phyloP scores from a whole-genome alignment of 352 stramenopile genomes.

The Phytophthora colocasiae region DNA sequence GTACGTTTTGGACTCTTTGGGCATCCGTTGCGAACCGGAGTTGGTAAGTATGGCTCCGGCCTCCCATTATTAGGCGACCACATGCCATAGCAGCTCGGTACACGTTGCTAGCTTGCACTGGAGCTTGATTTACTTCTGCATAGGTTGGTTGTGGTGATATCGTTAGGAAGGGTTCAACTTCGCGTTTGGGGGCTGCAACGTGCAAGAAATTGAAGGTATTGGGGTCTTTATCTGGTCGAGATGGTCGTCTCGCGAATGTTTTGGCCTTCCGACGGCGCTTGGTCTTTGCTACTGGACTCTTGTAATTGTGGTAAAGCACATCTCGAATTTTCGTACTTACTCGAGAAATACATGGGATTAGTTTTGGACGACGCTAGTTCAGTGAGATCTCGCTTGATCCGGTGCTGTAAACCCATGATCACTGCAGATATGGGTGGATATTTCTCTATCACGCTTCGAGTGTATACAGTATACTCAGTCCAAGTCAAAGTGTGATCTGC shows the following conservation, averaged over 20 bases:
- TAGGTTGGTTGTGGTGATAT: conserved; percentile 8
- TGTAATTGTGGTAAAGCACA: too few species aligned
- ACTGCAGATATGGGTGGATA: too few species aligned
- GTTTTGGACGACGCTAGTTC: too few species aligned
- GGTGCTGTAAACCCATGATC: too few species aligned
- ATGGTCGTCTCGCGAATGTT: conserved; percentile 17
- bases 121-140: conserved; percentile 6
- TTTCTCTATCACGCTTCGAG: too few species aligned
- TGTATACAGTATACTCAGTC: too few species aligned
- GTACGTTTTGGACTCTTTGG: conserved; percentile 36
- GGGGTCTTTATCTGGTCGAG: conserved; percentile 15
- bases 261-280: conserved; percentile 18
- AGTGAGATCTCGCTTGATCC: too few species aligned
- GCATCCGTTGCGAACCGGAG: conserved; percentile 3
- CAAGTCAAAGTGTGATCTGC: too few species aligned
- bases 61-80: conserved; percentile 11
- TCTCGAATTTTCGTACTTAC: too few species aligned
- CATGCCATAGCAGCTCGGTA: too few species aligned
- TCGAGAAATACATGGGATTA: too few species aligned
- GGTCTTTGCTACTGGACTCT: neutral
- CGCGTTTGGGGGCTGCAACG: conserved; percentile 27
- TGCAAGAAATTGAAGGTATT: conserved; percentile 44
- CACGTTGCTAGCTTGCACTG: neutral
- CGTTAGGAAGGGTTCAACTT: neutral
- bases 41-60: conserved; percentile 23